Conservation (phyloP, 1,139 yeast genomes). For the Pichia sp. region DNA sequence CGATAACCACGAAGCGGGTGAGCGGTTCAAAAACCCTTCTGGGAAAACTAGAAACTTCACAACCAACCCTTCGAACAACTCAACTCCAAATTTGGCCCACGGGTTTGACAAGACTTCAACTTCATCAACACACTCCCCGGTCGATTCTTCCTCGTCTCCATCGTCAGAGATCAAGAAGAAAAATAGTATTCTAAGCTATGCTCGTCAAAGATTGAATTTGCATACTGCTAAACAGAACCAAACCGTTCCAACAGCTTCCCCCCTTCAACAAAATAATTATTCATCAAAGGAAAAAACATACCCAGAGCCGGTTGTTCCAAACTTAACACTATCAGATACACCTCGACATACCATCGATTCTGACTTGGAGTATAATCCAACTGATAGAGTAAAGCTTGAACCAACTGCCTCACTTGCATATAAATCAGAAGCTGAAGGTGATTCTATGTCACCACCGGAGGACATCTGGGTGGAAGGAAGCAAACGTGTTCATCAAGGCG, state of each 20-base stretch:
- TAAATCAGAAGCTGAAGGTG: neutral
- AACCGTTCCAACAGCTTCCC: neutral
- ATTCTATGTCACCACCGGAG: neutral
- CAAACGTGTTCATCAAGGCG: neutral
- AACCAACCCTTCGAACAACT: constrained; percentile 18
- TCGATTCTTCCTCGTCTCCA: neutral
- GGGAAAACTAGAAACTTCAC: constrained; percentile 25
- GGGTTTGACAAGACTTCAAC: neutral
- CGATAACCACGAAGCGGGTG: neutral
- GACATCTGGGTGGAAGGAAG: neutral
- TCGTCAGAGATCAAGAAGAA: neutral
- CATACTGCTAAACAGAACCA: neutral
- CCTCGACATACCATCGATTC: neutral
- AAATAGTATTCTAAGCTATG: constrained; percentile 8
- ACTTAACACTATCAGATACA: neutral
- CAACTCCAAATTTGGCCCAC: constrained; percentile 11
- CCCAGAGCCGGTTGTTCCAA: constrained; percentile 5
- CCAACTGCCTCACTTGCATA: neutral
- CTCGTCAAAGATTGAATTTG: constrained; percentile 6
- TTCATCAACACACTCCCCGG: neutral
- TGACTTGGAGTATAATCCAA: neutral
- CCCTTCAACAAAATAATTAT: neutral
- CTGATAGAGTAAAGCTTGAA: neutral
- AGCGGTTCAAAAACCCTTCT: neutral
- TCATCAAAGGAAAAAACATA: neutral